phyloP scores from a whole-genome alignment of 176 grass and related monocot species.

The Zoysia pacifica region DNA sequence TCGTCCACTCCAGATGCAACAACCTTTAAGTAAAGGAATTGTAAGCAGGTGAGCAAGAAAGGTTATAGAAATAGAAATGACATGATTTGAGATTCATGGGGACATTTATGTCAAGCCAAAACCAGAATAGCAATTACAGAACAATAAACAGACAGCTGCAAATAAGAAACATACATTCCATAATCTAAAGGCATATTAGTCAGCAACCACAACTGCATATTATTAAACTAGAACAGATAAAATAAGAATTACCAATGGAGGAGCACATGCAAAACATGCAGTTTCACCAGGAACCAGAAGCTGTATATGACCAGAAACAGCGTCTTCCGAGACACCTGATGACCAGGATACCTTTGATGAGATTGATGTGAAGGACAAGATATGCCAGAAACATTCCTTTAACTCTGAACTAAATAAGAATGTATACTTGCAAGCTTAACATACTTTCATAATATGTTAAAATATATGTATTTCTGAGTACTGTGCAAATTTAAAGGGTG shows the following conservation, averaged over 20 bases:
- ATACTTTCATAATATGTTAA: not conserved
- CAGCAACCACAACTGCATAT: constrained; percentile 25
- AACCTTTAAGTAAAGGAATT: constrained; percentile 51
- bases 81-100: not conserved
- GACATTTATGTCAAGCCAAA: constrained; percentile 7
- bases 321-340: constrained; percentile 96
- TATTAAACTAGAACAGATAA: constrained; percentile 35
- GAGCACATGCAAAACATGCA: constrained; percentile 97
- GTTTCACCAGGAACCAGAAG: constrained; percentile 91
- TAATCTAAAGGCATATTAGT: not conserved
- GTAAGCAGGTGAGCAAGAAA: constrained; percentile 4
- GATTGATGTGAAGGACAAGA: not conserved
- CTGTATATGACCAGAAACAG: constrained; percentile 99
- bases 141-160: not conserved
- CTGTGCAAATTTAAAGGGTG: constrained; percentile 13
- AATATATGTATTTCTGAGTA: not conserved
- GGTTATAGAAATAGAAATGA: not conserved
- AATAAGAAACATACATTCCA: constrained; percentile 8
- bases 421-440: not conserved
- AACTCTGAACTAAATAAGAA: not conserved
- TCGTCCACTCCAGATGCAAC: constrained; percentile 97
- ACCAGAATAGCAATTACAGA: not conserved
- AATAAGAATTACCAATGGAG: constrained; percentile 73
- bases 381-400: not conserved
- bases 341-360: not conserved